A percentile compares a stretch with the other conserved stretches of the same genome.
Evolutionary conservation across 495 filamentous ascomycete species (phyloP).

Genomic region (Penicillium angulare): DNA sequence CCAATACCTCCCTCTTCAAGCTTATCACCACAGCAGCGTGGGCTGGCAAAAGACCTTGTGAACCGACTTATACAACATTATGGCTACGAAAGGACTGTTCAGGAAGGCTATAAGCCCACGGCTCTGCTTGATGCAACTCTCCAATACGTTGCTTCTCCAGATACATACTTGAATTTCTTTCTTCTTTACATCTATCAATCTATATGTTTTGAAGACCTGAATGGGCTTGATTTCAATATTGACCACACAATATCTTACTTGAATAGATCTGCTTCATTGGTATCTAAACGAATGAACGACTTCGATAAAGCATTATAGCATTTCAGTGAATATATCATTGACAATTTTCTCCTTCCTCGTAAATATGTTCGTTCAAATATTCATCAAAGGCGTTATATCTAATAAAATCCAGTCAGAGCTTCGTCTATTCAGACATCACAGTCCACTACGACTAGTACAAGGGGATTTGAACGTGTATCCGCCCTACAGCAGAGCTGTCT

Average conservation of each 20-base stretch:
- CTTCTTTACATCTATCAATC: background rate
- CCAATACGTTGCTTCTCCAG: slow-evolving; percentile 10
- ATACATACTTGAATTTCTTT: slow-evolving; percentile 18
- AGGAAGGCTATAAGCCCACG: slow-evolving; percentile 9
- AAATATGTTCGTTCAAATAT: background rate
- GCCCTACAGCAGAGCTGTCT: slow-evolving; percentile 20
- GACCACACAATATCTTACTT: slow-evolving; percentile 7
- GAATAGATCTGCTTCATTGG: slow-evolving; percentile 11
- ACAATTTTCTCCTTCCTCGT: slow-evolving; percentile 13
- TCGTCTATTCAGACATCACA: slow-evolving; percentile 15
- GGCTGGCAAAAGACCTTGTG: slow-evolving; percentile 8
- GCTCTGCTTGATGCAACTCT: slow-evolving; percentile 13
- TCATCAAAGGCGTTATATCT: too few species aligned
- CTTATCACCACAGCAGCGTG: slow-evolving; percentile 7
- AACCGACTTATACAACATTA: slow-evolving; percentile 11
- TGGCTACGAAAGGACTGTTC: slow-evolving; percentile 8
- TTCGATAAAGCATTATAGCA: slow-evolving; percentile 3
- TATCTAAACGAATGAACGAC: slow-evolving; percentile 9
- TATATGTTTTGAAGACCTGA: slow-evolving; percentile 1
- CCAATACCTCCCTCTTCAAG: background rate
- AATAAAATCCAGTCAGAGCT: slow-evolving; percentile 21
- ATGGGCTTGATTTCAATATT: slow-evolving; percentile 6
- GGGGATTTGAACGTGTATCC: slow-evolving; percentile 19
- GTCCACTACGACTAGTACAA: slow-evolving; percentile 7
- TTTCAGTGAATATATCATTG: slow-evolving; percentile 14